A percentile compares a stretch with the other conserved stretches of the same genome.
Conservation (phyloP, 495 filamentous ascomycete genomes). For the Paragyromitra xinjiangensis region DNA sequence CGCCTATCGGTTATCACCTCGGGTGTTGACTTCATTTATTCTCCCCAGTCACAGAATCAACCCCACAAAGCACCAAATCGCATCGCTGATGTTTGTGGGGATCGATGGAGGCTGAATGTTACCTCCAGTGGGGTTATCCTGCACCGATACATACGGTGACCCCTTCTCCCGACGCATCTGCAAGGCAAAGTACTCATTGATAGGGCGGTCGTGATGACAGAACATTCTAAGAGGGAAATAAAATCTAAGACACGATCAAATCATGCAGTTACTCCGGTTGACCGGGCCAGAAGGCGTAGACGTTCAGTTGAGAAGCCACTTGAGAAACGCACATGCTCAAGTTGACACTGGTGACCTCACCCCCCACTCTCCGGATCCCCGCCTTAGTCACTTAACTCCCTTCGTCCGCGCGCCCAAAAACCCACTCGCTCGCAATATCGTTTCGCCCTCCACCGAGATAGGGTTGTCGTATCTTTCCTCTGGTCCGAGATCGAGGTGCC, state of each 20-base stretch:
- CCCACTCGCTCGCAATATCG: constrained; percentile 10
- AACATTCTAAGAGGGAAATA: constrained; percentile 8
- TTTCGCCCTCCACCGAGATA: constrained; percentile 5
- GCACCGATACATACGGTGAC: neutral
- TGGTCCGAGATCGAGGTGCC: constrained; percentile 31
- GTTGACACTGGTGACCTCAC: constrained; percentile 43
- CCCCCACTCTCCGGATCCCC: constrained; percentile 33
- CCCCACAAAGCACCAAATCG: constrained; percentile 13
- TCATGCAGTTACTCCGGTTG: constrained; percentile 45
- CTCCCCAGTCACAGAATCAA: neutral
- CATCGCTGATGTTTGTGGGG: constrained; percentile 8
- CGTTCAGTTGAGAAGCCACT: neutral
- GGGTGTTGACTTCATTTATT: constrained; percentile 9
- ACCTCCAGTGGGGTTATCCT: constrained; percentile 9
- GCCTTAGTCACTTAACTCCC: constrained; percentile 46
- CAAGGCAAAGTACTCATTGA: constrained; percentile 17
- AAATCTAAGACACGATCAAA: constrained; percentile 28
- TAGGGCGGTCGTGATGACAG: neutral
- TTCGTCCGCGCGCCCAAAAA: constrained; percentile 44
- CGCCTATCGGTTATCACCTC: constrained; percentile 15
- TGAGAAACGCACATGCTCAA: constrained; percentile 30
- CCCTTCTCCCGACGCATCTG: constrained; percentile 37
- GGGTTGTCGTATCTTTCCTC: constrained; percentile 27
- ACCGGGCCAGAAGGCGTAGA: constrained; percentile 27
- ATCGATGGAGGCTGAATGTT: constrained; percentile 14